A percentile compares a stretch with the other conserved stretches of the same genome.
These are phyloP conservation scores for Mortierella sp. DNA, from an alignment of 371 early-diverging fungal species.

Conservation along the genomic window DNA sequence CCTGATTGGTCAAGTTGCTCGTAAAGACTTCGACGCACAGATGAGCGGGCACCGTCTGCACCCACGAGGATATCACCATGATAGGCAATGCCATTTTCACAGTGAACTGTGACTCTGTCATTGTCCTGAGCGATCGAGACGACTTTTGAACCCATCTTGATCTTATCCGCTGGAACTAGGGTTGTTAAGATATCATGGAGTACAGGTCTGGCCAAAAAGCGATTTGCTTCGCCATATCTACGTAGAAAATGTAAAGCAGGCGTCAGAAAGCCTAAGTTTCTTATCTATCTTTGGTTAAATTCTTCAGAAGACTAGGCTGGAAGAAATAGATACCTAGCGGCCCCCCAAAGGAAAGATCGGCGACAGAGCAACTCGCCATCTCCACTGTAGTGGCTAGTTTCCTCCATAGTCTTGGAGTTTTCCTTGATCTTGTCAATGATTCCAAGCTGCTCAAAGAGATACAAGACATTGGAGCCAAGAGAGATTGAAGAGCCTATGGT, in stretches of 20 bases:
- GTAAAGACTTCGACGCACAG: constrained; percentile 6
- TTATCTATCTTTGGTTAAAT: too few species aligned
- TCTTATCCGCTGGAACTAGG: not conserved
- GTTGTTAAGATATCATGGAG: not conserved
- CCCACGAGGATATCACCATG: constrained; percentile 17
- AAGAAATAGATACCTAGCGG: too few species aligned
- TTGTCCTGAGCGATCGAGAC: not conserved
- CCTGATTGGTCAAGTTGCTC: not conserved
- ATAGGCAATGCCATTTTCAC: constrained; percentile 1
- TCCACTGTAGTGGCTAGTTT: constrained; percentile 7
- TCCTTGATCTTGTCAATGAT: constrained; percentile 6
- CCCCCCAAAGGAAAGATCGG: too few species aligned
- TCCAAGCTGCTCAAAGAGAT: constrained; percentile 9
- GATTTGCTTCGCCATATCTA: not conserved
- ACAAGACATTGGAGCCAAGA: not conserved
- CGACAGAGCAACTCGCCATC: constrained; percentile 4
- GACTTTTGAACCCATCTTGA: not conserved
- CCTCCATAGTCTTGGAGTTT: constrained; percentile 12
- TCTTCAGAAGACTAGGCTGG: too few species aligned
- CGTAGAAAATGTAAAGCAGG: not conserved
- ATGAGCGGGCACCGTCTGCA: constrained; percentile 14
- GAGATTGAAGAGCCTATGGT: constrained; percentile 2
- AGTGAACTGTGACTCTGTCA: not conserved
- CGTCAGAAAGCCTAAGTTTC: too few species aligned
- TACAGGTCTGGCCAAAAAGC: not conserved